These are phyloP conservation scores for Penicillium hesseltinei DNA, from an alignment of 2,329 filamentous ascomycete genomes.

Conservation along the genomic window DNA sequence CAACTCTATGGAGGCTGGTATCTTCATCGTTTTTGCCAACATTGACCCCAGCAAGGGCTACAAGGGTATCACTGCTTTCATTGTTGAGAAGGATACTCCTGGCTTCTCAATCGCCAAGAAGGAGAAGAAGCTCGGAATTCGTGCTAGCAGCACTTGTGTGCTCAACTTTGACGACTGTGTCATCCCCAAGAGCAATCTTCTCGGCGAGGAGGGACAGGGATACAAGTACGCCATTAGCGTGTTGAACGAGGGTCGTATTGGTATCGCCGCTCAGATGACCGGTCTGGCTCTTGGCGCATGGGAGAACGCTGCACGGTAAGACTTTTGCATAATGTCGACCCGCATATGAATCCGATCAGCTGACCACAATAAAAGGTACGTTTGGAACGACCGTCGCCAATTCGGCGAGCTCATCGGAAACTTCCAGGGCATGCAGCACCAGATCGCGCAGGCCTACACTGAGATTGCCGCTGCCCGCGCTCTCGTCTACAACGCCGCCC, in stretches of 20 bases:
- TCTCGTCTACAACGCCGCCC: constrained; percentile 90
- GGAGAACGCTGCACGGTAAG: constrained; percentile 82
- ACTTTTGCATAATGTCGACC: constrained; percentile 3
- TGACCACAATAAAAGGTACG: constrained; percentile 59
- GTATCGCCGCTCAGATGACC: constrained; percentile 98
- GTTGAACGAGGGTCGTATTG: constrained; percentile 94
- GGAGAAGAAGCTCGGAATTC: constrained; percentile 99
- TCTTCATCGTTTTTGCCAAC: constrained; percentile 99
- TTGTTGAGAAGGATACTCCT: constrained; percentile 83
- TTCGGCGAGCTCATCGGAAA: constrained; percentile 91
- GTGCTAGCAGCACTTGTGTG: constrained; percentile 92
- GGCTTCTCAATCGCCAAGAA: constrained; percentile 98
- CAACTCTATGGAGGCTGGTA: constrained; percentile 86
- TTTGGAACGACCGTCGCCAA: constrained; percentile 97
- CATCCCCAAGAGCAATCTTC: constrained; percentile 80
- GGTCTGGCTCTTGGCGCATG: constrained; percentile 90
- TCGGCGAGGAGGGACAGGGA: constrained; percentile 84
- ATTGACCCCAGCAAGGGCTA: constrained; percentile 89
- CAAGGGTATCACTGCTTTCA: constrained; percentile 93
- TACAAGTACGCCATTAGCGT: constrained; percentile 97
- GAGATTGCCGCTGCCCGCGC: constrained; percentile 90
- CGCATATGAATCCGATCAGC: not conserved
- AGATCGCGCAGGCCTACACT: constrained; percentile 92
- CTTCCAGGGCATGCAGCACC: constrained; percentile 99
- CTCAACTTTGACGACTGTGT: constrained; percentile 96